Base-by-base conservation (phyloP, 108 stramenopile species). In the Skeletonema costatum region DNA sequence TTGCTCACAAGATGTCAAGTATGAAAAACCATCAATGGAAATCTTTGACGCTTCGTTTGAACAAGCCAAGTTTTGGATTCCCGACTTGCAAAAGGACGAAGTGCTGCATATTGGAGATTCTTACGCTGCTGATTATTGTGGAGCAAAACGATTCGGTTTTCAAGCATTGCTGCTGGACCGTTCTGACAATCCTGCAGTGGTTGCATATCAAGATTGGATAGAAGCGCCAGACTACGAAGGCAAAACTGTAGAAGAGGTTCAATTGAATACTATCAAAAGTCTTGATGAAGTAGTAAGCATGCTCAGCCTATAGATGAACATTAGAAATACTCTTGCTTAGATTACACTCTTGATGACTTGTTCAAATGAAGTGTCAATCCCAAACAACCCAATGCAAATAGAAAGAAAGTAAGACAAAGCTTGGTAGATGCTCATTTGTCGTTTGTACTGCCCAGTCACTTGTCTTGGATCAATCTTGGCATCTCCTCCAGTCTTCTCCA, bases 91-190 rank as follows among this genome's bases (percentile, higher is more conserved):
- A 68, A 51, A 51, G 12, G 73, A 68, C 3, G 73, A 74, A 68
- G 46, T 74, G 17, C 21, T 74, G 32, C 73, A 74, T 39, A 74
- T 74, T 66, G 73, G 73, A 9, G 67, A 74, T 56, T 35, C 32
- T 16, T 74, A 74, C 41, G 73, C 32, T 33, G 42, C 44, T 32
- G 73, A 74, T 56, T 74, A 74, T 53, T 66, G 65, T 67, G 73
- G 73, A 56, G 73, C 73, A 25, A 74, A 53, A 25, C 13, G 67
- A 39, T 66, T 35, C 33, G 73, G 73, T 9, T 74, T 74, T 29
- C 73, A 74, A 46, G 73, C 73, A 35, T 32, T 74, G 25, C 41
- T 74, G 66, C 66, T 74, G 66, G 73, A 74, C 41, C 60, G 73
- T 30, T 66, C 42, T 14, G 73, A 68, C 21, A 71, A 71, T 17